Evolutionary conservation across 352 stramenopile species (phyloP), one percentile per base, ranked within the genome.

Genomic region (Thraustotheca clavata): DNA sequence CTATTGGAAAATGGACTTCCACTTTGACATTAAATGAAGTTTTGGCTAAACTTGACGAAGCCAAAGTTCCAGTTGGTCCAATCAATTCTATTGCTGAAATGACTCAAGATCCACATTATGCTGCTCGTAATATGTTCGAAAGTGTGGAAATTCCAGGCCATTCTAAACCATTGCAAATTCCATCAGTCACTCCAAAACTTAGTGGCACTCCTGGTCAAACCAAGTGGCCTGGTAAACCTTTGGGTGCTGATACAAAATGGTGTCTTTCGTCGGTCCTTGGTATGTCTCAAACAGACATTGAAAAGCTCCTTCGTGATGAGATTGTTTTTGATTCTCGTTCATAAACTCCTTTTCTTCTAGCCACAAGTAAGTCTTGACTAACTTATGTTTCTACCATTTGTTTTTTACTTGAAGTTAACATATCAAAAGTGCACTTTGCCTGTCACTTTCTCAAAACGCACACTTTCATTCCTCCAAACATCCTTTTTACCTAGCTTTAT

Each of bases 11-110:
- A 0, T 91, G 82, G 83, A 83, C 77, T 12, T 69, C 73, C 39
- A 75, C 69, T 2, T 71, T 86, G 29, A 61, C 77, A 27, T 52
- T 84, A 1, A 69, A 79, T 1, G 71, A 73, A 0, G 73, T 87
- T 7, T 72, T 79, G n/a, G 49, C 62, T n/a, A 69, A 77, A 1
- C 88, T 91, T 76, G 79, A 91, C 26, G 69, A 69, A 12, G 70
- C 76, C 2, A 63, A 72, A 0, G 74, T 89, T 5, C 82, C 83
- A 8, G 76, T 91, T 1, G 82, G 82, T 0, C 73, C 86, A 7
- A 83, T 94, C 35, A 90, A 89, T 66, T 91, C 83, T 34, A 80
- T 91, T 22, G 76, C 86, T 52, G 83, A 93, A 43, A 93, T 93
- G 80, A 49, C 84, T 9, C 70, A 73, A 26, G 79, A 93, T 49